These are phyloP conservation scores for Pseudogymnoascus sp. DNA, from an alignment of 2,329 filamentous ascomycete genomes.

Conservation along the genomic window DNA sequence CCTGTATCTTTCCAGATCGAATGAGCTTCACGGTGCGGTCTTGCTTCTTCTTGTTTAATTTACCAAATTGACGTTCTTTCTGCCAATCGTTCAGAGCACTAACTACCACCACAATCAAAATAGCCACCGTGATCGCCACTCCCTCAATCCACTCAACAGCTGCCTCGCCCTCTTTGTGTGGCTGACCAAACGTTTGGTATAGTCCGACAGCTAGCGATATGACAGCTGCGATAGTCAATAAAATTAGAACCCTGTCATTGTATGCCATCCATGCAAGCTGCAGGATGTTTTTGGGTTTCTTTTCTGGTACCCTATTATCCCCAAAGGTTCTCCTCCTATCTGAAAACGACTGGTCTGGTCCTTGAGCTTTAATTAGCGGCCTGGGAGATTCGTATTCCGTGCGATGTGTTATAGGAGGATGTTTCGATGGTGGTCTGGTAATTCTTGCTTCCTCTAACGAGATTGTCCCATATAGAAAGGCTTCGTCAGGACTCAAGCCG, in stretches of 20 bases:
- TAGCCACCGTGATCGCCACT: conserved; percentile 59
- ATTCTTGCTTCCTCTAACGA: conserved; percentile 52
- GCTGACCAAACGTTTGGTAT: conserved; percentile 55
- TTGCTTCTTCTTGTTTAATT: conserved; percentile 56
- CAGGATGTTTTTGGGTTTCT: conserved; percentile 56
- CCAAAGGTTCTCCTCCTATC: conserved; percentile 57
- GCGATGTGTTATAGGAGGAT: conserved; percentile 32
- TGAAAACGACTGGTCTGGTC: conserved; percentile 55
- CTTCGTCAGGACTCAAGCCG: conserved; percentile 67
- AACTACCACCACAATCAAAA: conserved; percentile 57
- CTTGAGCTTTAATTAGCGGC: conserved; percentile 55
- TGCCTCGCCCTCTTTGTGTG: conserved; percentile 36
- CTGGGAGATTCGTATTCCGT: conserved; percentile 61
- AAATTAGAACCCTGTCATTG: conserved; percentile 67
- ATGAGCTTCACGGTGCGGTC: conserved; percentile 61
- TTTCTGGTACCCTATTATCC: conserved; percentile 56
- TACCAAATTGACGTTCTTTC: conserved; percentile 60
- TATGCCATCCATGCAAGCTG: conserved; percentile 62
- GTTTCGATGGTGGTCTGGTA: conserved; percentile 13
- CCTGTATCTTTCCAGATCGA: conserved; percentile 57
- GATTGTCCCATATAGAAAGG: conserved; percentile 51
- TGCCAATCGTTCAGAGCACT: conserved; percentile 62
- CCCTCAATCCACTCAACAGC: conserved; percentile 61
- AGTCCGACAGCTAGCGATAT: conserved; percentile 64
- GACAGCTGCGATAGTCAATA: conserved; percentile 61